Base-by-base conservation (phyloP, 1,284 basidiomycete genomes). In the Earliella scabrosa region DNA sequence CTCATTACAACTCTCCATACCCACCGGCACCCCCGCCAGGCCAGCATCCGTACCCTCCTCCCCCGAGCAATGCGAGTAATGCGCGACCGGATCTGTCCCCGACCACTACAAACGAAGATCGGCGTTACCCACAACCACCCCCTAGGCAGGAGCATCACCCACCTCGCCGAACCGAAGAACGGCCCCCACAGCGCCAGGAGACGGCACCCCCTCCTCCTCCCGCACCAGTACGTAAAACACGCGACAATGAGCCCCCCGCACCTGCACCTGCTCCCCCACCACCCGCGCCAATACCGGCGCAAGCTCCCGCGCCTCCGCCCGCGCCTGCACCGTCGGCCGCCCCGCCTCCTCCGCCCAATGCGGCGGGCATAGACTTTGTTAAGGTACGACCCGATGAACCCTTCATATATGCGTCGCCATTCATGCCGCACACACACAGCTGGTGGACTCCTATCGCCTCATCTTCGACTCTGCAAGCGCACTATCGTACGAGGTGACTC, bases 391-490 rank as follows among this genome's bases (percentile, higher is more conserved):
- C 32, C 40, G n/a, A 18, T 11, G 14, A 36, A 26, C 52, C 45
- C 10, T 9, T 24, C 39, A 18, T 23, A 10, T 8, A 11, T 11
- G 9, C 20, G 56, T 32, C 50, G 16, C n/a, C 40, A 40, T n/a
- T 46, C 38, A 50, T 52, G 59, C 57, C 21, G 51, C 29, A 5
- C 40, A 20, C 24, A 49, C 26, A 45, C 58, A 81, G 79, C 69
- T 81, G 59, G 63, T 73, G 47, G 77, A 80, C n/a, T 79, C 79
- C 26, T 81, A 81, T 65, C 69, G 72, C 43, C 59, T 77, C 49
- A 72, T 82, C 59, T 68, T 80, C 59, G 75, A 79, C 57, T 72
- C 72, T 38, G 66, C 74, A 14, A 73, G 58, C 36, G 61, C 64
- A 59, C 63, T 81, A 45, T 44, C 66, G 54, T 50, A 61, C 29